These are phyloP conservation scores for Entomortierella lignicola DNA, from an alignment of 192 early-diverging fungal species.

Conservation along the genomic window DNA sequence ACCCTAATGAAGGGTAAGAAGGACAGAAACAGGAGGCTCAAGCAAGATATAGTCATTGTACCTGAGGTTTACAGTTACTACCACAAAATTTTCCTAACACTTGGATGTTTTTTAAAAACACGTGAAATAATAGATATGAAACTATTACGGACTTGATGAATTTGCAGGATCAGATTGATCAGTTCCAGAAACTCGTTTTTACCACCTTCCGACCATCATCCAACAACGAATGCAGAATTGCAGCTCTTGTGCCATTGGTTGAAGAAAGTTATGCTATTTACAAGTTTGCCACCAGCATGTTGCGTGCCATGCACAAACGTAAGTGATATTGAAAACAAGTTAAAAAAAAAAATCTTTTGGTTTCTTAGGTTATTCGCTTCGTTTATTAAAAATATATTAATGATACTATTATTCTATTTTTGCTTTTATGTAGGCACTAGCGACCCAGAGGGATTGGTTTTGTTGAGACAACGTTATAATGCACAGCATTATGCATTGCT, in stretches of 20 bases:
- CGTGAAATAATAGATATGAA: conserved; percentile 75
- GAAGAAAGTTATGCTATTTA: conserved; percentile 97
- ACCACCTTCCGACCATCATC: conserved; percentile 80
- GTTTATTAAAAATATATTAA: neutral
- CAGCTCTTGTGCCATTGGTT: conserved; percentile 95
- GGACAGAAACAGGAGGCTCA: no score
- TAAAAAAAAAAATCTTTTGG: no score
- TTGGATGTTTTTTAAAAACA: neutral
- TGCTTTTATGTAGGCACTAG: conserved; percentile 42
- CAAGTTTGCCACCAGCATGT: conserved; percentile 94
- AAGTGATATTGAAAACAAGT: conserved; percentile 17
- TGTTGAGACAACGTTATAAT: conserved; percentile 90
- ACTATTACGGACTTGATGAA: conserved; percentile 95
- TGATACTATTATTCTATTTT: no score
- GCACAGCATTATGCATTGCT: conserved; percentile 85
- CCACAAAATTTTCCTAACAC: no score
- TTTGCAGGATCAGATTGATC: conserved; percentile 91
- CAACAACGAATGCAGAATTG: conserved; percentile 96
- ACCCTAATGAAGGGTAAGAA: conserved; percentile 95
- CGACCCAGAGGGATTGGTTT: conserved; percentile 87
- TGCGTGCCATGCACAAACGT: conserved; percentile 95
- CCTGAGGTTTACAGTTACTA: no score
- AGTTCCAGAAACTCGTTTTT: conserved; percentile 92
- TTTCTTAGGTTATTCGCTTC: neutral
- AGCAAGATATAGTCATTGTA: no score